Percentiles rank a stretch among this genome's conserved stretches.
Evolutionary conservation across 164 flowering plant genomes (phyloP).

Genomic region (Chimonanthus salicifolius): DNA sequence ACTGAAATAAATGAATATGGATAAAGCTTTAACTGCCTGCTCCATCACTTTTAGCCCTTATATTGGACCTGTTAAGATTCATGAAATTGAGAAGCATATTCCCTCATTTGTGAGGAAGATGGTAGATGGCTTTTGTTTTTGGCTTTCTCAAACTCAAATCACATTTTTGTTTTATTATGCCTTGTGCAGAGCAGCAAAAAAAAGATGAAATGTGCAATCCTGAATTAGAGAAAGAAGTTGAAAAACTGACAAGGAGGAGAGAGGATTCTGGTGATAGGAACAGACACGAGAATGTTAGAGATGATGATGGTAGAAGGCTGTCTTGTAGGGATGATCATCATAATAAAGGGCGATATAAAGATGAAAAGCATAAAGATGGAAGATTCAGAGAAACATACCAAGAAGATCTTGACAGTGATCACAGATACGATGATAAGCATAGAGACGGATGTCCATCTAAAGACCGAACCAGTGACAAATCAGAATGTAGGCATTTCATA

Average conservation of each 20-base stretch:
- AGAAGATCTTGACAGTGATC: conserved; percentile 30
- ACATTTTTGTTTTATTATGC: no score
- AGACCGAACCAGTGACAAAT: conserved; percentile 35
- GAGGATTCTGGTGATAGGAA: conserved; percentile 43
- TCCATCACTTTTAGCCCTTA: no score
- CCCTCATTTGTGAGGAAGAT: no score
- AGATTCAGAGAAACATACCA: conserved; percentile 23
- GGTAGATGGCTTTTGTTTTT: no score
- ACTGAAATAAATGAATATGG: no score
- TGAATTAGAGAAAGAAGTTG: conserved; percentile 55
- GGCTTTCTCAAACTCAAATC: no score
- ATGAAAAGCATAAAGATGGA: conserved; percentile 32
- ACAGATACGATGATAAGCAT: conserved; percentile 13
- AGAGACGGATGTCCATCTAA: conserved; percentile 31
- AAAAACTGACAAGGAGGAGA: conserved; percentile 39
- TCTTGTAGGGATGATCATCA: conserved; percentile 35
- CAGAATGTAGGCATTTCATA: conserved; percentile 36
- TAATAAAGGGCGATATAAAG: conserved; percentile 23
- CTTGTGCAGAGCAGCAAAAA: conserved; percentile 25
- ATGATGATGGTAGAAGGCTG: conserved; percentile 31
- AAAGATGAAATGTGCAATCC: conserved; percentile 39
- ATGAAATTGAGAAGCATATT: no score
- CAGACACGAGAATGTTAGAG: conserved; percentile 36
- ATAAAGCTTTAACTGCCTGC: no score
- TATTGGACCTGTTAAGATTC: no score